A percentile compares a stretch with the other conserved stretches of the same genome.
These are phyloP conservation scores for Metschnikowia kunwiensis DNA, from an alignment of 805 yeast species.

Conservation along the genomic window DNA sequence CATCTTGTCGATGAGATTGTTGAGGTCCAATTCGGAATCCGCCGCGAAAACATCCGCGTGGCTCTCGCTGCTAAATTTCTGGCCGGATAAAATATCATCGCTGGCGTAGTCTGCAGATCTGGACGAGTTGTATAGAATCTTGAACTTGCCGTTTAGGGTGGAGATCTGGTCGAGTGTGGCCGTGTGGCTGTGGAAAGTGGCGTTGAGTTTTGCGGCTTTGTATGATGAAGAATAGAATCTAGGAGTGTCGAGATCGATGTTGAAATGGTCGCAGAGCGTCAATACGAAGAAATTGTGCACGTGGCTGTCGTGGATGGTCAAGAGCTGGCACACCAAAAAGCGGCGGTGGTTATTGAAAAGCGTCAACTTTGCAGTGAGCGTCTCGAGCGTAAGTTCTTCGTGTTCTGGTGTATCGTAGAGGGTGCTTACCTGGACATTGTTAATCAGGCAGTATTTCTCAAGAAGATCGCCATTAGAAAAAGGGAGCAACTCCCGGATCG, in stretches of 20 bases:
- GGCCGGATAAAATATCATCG: slow-evolving; percentile 13
- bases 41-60: slow-evolving; percentile 7
- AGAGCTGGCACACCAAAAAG: slow-evolving; percentile 36
- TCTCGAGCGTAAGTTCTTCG: slow-evolving; percentile 9
- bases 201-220: slow-evolving; percentile 20
- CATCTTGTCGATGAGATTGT: slow-evolving; percentile 29
- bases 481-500: slow-evolving; percentile 30
- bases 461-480: slow-evolving; percentile 35
- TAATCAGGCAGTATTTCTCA: slow-evolving; percentile 40
- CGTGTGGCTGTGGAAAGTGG: slow-evolving; percentile 25
- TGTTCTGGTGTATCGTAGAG: slow-evolving; percentile 13
- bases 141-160: slow-evolving; percentile 28
- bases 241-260: slow-evolving; percentile 5
- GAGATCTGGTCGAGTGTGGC: slow-evolving; percentile 22
- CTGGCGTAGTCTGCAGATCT: slow-evolving; percentile 16
- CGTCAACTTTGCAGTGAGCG: slow-evolving; percentile 20
- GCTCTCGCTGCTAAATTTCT: not conserved
- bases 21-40: slow-evolving; percentile 19
- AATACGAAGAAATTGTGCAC: slow-evolving; percentile 30
- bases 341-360: slow-evolving; percentile 38
- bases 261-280: slow-evolving; percentile 25
- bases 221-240: slow-evolving; percentile 11
- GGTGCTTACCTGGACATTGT: slow-evolving; percentile 28
- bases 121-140: slow-evolving; percentile 9
- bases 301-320: slow-evolving; percentile 33